Conservation (phyloP, 176 grass and related monocot genomes). For the Zizania latifolia region DNA sequence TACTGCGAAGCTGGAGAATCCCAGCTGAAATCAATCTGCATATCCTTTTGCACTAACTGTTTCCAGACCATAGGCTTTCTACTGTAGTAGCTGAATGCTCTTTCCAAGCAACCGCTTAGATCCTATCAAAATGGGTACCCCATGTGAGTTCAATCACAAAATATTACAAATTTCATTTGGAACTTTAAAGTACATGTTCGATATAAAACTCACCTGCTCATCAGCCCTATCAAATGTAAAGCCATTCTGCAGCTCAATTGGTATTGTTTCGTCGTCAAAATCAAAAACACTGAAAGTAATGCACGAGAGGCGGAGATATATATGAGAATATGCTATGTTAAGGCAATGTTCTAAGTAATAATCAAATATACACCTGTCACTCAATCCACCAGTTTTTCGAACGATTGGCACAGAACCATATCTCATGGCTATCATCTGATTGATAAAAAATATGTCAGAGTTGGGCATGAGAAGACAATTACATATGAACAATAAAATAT, state of each 20-base stretch:
- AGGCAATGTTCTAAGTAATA: not conserved
- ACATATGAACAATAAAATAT: not conserved
- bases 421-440: constrained; percentile 60
- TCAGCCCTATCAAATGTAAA: constrained; percentile 51
- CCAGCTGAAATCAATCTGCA: constrained; percentile 62
- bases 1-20: constrained; percentile 52
- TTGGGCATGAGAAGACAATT: not conserved
- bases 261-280: constrained; percentile 36
- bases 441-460: constrained; percentile 16
- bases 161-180: not conserved
- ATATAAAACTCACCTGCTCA: constrained; percentile 37
- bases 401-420: constrained; percentile 61
- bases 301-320: not conserved
- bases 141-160: not conserved
- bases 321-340: not conserved
- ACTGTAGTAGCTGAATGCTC: constrained; percentile 52
- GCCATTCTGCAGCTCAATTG: constrained; percentile 41
- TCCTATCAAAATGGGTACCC: constrained; percentile 21
- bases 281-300: constrained; percentile 49
- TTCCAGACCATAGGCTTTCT: constrained; percentile 42
- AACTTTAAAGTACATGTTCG: not conserved
- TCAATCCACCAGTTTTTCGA: constrained; percentile 58
- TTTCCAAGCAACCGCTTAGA: constrained; percentile 49
- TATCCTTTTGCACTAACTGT: constrained; percentile 46
- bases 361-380: constrained; percentile 44